phyloP scores from a whole-genome alignment of 2,329 filamentous ascomycete species.

The Clonostachys rosea region DNA sequence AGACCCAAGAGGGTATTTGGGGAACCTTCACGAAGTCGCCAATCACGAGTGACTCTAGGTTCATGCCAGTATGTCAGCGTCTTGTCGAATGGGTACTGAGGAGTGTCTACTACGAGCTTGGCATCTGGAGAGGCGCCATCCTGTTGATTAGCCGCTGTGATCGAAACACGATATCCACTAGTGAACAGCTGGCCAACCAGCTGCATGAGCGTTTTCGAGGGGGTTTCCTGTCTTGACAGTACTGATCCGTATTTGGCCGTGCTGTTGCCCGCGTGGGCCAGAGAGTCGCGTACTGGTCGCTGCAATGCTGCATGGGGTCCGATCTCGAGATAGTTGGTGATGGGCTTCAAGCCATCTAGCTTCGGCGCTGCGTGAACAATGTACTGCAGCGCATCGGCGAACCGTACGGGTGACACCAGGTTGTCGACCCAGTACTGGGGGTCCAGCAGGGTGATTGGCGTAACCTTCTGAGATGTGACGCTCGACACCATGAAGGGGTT shows the following conservation, averaged over 20 bases:
- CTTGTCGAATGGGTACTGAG: conserved; percentile 15
- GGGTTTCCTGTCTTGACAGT: not conserved
- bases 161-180: not conserved
- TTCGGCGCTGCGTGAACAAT: too few relatives aligned
- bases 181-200: not conserved
- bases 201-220: not conserved
- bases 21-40: conserved; percentile 11
- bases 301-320: not conserved
- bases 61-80: conserved; percentile 10
- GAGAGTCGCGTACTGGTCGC: not conserved
- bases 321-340: not conserved
- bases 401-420: conserved; percentile 13
- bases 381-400: conserved; percentile 1
- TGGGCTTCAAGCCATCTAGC: too few relatives aligned
- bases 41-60: conserved; percentile 13
- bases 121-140: not conserved
- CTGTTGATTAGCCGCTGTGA: not conserved
- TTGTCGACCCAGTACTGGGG: conserved; percentile 10
- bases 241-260: not conserved
- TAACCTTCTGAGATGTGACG: too few relatives aligned
- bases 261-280: not conserved
- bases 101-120: conserved; percentile 5
- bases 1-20: conserved; percentile 14
- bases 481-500: not conserved
- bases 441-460: not conserved